phyloP scores from a whole-genome alignment of 192 early-diverging fungal species.

The Podila epigama region DNA sequence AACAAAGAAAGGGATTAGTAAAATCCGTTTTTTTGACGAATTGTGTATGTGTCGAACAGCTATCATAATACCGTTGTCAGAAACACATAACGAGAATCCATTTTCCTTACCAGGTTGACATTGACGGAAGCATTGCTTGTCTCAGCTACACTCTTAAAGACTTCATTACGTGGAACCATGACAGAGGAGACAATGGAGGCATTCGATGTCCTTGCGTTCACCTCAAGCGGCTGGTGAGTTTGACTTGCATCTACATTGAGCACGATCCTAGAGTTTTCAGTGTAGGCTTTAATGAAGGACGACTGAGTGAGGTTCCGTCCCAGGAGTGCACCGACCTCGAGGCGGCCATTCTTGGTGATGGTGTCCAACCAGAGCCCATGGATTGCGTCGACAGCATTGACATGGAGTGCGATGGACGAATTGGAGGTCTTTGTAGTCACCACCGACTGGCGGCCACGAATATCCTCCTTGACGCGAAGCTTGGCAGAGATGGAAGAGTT shows the following conservation, averaged over 20 bases:
- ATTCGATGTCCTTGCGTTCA: conserved; percentile 23
- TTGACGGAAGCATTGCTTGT: conserved; percentile 24
- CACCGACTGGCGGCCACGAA: conserved; percentile 28
- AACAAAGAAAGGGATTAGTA: neutral
- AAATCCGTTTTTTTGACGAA: too few relatives aligned
- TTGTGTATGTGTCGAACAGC: too few relatives aligned
- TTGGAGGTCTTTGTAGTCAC: conserved; percentile 38
- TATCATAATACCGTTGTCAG: too few relatives aligned
- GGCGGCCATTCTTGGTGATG: conserved; percentile 31
- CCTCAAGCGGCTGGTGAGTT: conserved; percentile 29
- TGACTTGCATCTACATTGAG: conserved; percentile 44
- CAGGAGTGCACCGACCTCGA: conserved; percentile 20
- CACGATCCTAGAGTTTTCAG: conserved; percentile 27
- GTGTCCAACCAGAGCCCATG: conserved; percentile 26
- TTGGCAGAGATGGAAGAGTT: conserved; percentile 45
- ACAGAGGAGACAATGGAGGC: conserved; percentile 21
- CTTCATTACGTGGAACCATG: conserved; percentile 26
- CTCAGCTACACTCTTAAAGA: conserved; percentile 7
- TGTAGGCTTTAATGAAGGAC: conserved; percentile 10
- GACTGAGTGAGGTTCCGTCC: conserved; percentile 5
- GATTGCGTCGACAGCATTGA: conserved; percentile 14
- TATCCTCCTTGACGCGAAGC: conserved; percentile 16
- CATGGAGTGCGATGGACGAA: conserved; percentile 27
- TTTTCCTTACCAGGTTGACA: conserved; percentile 25
- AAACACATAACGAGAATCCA: too few relatives aligned